Evolutionary conservation across 208 protist genomes (phyloP).

Genomic region (Trypanosoma theileri): DNA sequence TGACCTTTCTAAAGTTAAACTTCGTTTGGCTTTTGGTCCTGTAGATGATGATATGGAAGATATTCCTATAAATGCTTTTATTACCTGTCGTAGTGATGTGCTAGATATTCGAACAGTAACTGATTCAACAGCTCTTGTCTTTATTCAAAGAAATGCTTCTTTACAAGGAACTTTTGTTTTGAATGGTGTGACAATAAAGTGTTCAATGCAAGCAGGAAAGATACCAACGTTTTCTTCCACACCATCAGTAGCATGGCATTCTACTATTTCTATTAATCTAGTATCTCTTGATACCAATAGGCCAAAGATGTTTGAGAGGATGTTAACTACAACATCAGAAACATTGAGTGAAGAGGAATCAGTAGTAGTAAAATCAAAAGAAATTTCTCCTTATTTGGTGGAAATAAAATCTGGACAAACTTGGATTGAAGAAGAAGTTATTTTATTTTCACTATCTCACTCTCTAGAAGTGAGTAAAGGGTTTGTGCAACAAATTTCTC

Average conservation of each 20-base stretch:
- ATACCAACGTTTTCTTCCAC: neutral
- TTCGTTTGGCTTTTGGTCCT: conserved; percentile 23
- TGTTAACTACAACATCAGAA: no score
- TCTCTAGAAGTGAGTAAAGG: conserved; percentile 23
- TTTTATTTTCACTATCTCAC: conserved; percentile 17
- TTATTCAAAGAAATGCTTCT: neutral
- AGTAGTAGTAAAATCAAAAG: neutral
- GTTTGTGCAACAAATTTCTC: conserved; percentile 26
- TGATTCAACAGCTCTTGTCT: conserved; percentile 8
- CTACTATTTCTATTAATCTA: conserved; percentile 13
- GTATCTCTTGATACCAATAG: neutral
- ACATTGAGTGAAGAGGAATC: neutral
- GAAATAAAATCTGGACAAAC: conserved; percentile 3
- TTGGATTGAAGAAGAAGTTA: conserved; percentile 17
- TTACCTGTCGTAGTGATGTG: conserved; percentile 10
- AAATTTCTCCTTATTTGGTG: conserved; percentile 6
- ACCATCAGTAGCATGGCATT: neutral
- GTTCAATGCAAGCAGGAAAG: neutral
- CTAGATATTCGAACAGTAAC: neutral
- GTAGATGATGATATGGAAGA: neutral
- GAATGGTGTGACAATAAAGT: conserved; percentile 13
- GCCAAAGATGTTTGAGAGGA: no score
- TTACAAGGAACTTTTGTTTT: conserved; percentile 14
- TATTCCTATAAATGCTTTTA: conserved; percentile 15
- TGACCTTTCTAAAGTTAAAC: conserved; percentile 4